Base-by-base conservation (phyloP, 306 rosid species). In the Purshia tridentata region DNA sequence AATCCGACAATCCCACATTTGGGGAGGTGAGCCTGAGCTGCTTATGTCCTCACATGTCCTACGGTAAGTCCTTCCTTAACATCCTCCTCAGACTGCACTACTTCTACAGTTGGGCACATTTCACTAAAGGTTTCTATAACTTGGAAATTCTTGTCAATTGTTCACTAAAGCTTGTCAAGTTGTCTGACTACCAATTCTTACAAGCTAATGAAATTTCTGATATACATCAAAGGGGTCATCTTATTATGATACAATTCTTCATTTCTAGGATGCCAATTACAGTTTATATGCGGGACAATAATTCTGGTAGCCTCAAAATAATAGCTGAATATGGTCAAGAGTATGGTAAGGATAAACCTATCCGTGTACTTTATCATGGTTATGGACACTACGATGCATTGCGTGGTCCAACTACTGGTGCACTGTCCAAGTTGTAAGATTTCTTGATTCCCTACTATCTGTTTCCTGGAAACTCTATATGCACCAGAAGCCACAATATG, bases 21-120 rank as follows among this genome's bases (percentile, higher is more conserved):
- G 96, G 97, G 97, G 97, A 53, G 97, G 98, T 56, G 97, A 90
- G 78, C 98, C 97, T 40, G 97, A 93, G 82, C 82, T 93, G 84
- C 90, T 90, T 35, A 90, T 89, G 97, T 82, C 88, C 67, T 84
- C 96, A 5, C 97, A 93, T 78, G 93, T 89, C 72, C 79, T 90
- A 69, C 72, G 48, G 98, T 93, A 88, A 78, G 72, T 76, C 68
- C 29, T 40, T 42, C 53, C 65, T 23, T 55, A 19, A 39, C 45
- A 60, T 29, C 47, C 18, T 62, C 65, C 7, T 51, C 45, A 59
- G 13, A 59, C 44, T 13, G 8, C 44, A 29, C 35, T 9, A 44
- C 6, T 1, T 29, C 35, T 29, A 29, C 35, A 29, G 2, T 29
- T 29, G 2, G 35, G 35, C 35, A 29, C 2, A 29, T 29, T 1